phyloP scores from a whole-genome alignment of 1,284 basidiomycete species.

The Moesziomyces sp. region DNA sequence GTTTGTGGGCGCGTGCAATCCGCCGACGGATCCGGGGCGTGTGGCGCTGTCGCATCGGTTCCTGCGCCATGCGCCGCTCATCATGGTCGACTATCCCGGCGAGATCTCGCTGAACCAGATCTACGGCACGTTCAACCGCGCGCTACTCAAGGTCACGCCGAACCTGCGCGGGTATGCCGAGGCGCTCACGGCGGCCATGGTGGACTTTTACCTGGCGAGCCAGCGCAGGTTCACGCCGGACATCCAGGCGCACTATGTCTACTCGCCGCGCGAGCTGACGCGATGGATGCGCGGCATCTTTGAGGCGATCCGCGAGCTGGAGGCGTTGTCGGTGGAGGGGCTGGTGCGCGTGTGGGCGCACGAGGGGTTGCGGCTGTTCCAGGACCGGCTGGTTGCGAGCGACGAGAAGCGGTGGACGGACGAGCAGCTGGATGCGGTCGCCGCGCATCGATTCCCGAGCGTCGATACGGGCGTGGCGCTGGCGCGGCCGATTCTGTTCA shows the following conservation, averaged over 20 bases:
- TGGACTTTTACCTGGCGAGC: conserved; percentile 91
- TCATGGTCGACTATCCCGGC: conserved; percentile 99
- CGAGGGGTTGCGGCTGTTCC: conserved; percentile 95
- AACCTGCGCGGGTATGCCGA: conserved; percentile 92
- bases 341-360: conserved; percentile 98
- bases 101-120: conserved; percentile 97
- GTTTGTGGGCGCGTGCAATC: conserved; percentile 99
- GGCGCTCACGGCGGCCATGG: conserved; percentile 97
- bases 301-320: conserved; percentile 91
- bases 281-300: conserved; percentile 98
- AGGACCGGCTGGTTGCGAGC: conserved; percentile 86
- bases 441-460: conserved; percentile 89
- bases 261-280: conserved; percentile 98
- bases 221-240: conserved; percentile 96
- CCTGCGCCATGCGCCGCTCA: conserved; percentile 95
- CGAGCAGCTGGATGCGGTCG: conserved; percentile 85
- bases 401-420: conserved; percentile 81
- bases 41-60: conserved; percentile 97
- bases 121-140: conserved; percentile 98
- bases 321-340: conserved; percentile 89
- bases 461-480: conserved; percentile 81
- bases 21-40: conserved; percentile 98
- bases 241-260: conserved; percentile 96
- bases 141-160: conserved; percentile 93
- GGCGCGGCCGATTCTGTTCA: conserved; percentile 90